Base-by-base conservation (phyloP, 371 early-diverging fungal genomes). In the Choanephora cucurbitarum region DNA sequence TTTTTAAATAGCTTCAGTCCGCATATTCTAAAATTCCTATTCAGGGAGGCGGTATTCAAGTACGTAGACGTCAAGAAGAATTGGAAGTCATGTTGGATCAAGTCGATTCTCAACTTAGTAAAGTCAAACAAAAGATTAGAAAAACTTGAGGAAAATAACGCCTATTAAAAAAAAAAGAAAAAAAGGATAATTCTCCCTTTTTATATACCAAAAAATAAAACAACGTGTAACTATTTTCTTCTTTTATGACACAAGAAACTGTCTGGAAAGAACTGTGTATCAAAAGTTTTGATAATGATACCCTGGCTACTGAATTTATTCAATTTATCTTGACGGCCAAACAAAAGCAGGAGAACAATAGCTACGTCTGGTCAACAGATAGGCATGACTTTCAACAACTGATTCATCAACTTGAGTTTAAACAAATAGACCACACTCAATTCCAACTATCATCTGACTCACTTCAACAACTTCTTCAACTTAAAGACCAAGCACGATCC, bases 21-120 rank as follows among this genome's bases (percentile, higher is more conserved):
- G 67, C 66, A 42, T 68, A 81, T 57, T 70, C 72, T 23, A 79
- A 80, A 58, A 76, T 83, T 5, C 83, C 83, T 8, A 64, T 78
- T 21, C 62, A 70, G 1, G 83, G 80, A 8, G 80, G 79, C 13
- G 79, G 80, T 10, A 73, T 73, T 8, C 70, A 72, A 58, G 66
- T 76, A 39, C 70, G 83, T 19, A 54, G 68, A 47, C 78, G 80
- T 58, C 72, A 70, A 24, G 83, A 81, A 61, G 72, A 78, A 50
- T 44, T 83, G 22, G 83, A 83, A 57, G 72, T 73, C 21, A 70
- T 71, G 60, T 59, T 83, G 64, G 81, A 80, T 53, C 64, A 79
- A 42, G 76, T 79, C 1, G 83, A 79, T 67, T 62, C 72, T 13
- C 72, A 76, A 44, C 64, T 83, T 40, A 75, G 79, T 65, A 77